Percentiles rank a stretch among this genome's conserved stretches.
Conservation (phyloP, 768 basidiomycete genomes). For the Hysterangium stoloniferum region DNA sequence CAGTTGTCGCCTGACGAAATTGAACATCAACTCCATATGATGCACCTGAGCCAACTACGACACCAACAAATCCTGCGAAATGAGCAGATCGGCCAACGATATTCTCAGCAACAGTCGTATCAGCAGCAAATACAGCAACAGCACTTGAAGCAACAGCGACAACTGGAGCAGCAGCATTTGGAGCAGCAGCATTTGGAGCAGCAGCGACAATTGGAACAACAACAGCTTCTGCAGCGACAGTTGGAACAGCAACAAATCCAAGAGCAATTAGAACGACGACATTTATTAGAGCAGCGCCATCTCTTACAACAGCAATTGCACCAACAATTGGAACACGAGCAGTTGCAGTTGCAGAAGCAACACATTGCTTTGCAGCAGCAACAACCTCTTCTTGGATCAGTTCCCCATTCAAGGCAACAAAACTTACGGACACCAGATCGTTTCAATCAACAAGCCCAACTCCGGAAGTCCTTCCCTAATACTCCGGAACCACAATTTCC, state of each 20-base stretch:
- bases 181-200: conserved; percentile 44
- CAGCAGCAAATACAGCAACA: conserved; percentile 51
- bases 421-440: conserved; percentile 31
- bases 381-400: conserved; percentile 32
- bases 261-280: conserved; percentile 22
- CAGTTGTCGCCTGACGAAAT: conserved; percentile 4
- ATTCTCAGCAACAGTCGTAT: conserved; percentile 39
- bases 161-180: conserved; percentile 51
- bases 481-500: conserved; percentile 35
- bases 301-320: conserved; percentile 16
- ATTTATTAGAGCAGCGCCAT: conserved; percentile 31
- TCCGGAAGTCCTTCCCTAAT: conserved; percentile 20
- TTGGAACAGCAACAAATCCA: conserved; percentile 26
- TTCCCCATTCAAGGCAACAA: conserved; percentile 25
- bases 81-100: no score
- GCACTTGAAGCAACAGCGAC: conserved; percentile 37
- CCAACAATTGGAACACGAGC: conserved; percentile 19
- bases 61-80: conserved; percentile 25
- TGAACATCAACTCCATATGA: conserved; percentile 12
- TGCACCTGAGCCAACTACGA: conserved; percentile 22
- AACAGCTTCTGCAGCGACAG: conserved; percentile 27
- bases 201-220: conserved; percentile 18
- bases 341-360: conserved; percentile 21
- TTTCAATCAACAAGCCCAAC: conserved; percentile 38
- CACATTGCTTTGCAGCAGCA: conserved; percentile 15